Evolutionary conservation across 1,139 yeast species (phyloP).

Genomic region (Yamadazyma buinensis): DNA sequence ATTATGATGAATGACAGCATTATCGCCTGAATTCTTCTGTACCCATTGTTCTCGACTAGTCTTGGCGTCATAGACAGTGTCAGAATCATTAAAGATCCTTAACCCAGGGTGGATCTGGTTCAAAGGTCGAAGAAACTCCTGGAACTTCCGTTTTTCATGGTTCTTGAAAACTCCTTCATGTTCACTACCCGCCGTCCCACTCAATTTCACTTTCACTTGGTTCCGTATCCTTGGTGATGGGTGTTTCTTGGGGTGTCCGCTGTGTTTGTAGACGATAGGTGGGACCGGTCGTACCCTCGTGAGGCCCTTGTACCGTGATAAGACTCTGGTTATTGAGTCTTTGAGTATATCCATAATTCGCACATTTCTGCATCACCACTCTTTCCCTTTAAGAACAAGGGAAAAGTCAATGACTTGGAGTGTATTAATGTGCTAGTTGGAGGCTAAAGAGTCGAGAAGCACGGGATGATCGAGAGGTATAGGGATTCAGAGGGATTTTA

Average conservation of each 20-base stretch:
- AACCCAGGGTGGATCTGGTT: conserved; percentile 28
- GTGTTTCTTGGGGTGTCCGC: not conserved
- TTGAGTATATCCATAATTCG: conserved; percentile 3
- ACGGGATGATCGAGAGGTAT: no score
- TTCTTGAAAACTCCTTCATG: conserved; percentile 9
- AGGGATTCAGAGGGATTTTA: no score
- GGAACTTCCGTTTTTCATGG: conserved; percentile 25
- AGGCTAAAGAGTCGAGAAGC: no score
- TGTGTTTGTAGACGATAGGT: not conserved
- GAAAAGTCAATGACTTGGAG: no score
- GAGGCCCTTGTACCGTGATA: conserved; percentile 1
- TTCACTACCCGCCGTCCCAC: not conserved
- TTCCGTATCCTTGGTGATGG: not conserved
- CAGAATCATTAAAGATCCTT: conserved; percentile 25
- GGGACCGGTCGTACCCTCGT: not conserved
- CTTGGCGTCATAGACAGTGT: conserved; percentile 19
- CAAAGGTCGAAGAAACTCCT: conserved; percentile 36
- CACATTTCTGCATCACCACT: not conserved
- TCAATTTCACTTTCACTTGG: no score
- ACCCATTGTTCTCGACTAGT: conserved; percentile 28
- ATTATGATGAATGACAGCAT: conserved; percentile 17
- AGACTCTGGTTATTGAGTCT: conserved; percentile 2
- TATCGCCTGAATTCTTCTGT: conserved; percentile 15
- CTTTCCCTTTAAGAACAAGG: no score
- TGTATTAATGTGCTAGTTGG: no score